Evolutionary conservation across 768 basidiomycete species (phyloP), one percentile per base, ranked within the genome.

Genomic region (Termitomyces titanicus): DNA sequence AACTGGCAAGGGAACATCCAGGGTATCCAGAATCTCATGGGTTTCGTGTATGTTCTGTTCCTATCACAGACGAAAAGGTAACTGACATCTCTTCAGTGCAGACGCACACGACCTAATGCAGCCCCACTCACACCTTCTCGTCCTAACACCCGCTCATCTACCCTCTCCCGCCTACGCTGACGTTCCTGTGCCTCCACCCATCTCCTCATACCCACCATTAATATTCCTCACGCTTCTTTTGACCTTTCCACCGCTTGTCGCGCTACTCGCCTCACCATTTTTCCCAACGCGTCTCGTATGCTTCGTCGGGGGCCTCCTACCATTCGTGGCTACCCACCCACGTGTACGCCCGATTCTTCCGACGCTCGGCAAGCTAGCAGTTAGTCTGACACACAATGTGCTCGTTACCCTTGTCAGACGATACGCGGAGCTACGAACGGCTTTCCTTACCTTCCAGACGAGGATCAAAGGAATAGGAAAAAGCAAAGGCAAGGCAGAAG

Each of bases 21-120:
- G 70, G 92, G 79, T 1, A 89, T 95, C 27, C 94, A 95, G 66
- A 95, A 95, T 61, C 79, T 95, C 29, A 94, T 95, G 92, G 92
- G 92, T 6, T 72, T 80, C 7, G 72, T 86, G 89, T 93, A 70
- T 60, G 89, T n/a, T n/a, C n/a, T n/a, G n/a, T n/a, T n/a, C n/a
- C n/a, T 72, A 45, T 51, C 29, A 42, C 51, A 22, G n/a, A 27
- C 1, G 11, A 6, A 1, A 8, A 10, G 7, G 24, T 20, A 11
- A 40, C 22, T 57, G 13, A 63, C 24, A 10, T 4, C 20, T 59
- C 20, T 22, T 10, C 55, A 91, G 89, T 3, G 79, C 88, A 8
- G 91, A 92, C 60, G 62, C 70, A 0, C 74, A 88, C 47, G 84
- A 86, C 53, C 57, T 76, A 1, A 59, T 80, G 13, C 70, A 81